These are phyloP conservation scores for Xenoacremonium recifei DNA, from an alignment of 2,329 filamentous ascomycete species.

Conservation along the genomic window DNA sequence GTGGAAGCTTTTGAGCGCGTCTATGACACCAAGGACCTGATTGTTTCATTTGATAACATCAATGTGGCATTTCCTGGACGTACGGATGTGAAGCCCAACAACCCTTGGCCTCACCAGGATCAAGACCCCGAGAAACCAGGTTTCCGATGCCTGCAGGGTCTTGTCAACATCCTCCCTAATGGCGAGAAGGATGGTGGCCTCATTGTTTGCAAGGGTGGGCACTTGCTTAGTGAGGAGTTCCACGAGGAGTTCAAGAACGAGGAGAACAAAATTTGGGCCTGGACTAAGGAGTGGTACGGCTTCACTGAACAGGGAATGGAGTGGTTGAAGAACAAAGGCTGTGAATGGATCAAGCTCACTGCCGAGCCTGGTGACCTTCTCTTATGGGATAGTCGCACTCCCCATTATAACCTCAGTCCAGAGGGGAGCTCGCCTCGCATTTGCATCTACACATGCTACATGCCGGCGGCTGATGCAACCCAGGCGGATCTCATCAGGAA, in stretches of 20 bases:
- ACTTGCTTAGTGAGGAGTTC: conserved; percentile 25
- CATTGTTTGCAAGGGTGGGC: conserved; percentile 22
- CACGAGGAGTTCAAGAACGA: conserved; percentile 28
- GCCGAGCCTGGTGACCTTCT: conserved; percentile 41
- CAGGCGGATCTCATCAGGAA: conserved; percentile 35
- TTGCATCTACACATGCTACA: conserved; percentile 28
- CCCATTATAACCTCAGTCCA: conserved; percentile 38
- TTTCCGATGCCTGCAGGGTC: conserved; percentile 48
- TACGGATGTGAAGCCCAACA: conserved; percentile 20
- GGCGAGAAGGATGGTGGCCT: conserved; percentile 30
- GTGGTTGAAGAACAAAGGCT: conserved; percentile 31
- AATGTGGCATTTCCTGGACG: conserved; percentile 39
- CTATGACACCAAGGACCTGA: conserved; percentile 41
- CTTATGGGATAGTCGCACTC: conserved; percentile 35
- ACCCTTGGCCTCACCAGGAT: conserved; percentile 8
- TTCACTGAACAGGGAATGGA: conserved; percentile 32
- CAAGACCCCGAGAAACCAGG: conserved; percentile 23
- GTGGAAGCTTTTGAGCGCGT: conserved; percentile 42
- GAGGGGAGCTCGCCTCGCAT: conserved; percentile 34
- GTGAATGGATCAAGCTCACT: conserved; percentile 32
- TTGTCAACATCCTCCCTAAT: conserved; percentile 40
- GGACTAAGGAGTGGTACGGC: conserved; percentile 22
- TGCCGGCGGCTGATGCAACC: conserved; percentile 3
- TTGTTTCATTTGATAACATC: conserved; percentile 41
- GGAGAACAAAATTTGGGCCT: conserved; percentile 33